Evolutionary conservation across 2,329 filamentous ascomycete species (phyloP).

Genomic region (Metarhizium brunneum): DNA sequence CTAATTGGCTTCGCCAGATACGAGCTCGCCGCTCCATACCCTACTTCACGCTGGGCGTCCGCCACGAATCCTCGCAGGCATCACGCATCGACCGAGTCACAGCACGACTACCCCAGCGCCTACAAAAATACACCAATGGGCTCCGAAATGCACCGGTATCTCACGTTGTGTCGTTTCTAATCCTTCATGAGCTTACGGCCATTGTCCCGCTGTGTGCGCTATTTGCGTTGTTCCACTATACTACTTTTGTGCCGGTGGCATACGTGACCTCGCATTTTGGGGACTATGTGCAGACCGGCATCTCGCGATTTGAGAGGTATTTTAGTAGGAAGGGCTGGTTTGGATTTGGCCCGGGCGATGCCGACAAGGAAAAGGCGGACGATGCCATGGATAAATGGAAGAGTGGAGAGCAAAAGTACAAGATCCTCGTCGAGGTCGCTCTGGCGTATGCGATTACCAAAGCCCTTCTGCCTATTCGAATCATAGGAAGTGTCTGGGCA

Average conservation of each 20-base stretch:
- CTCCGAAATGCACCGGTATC: constrained; percentile 71
- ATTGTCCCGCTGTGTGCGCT: constrained; percentile 70
- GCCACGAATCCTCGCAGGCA: constrained; percentile 17
- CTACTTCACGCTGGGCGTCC: constrained; percentile 8
- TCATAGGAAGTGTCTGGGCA: constrained; percentile 73
- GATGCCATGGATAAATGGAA: constrained; percentile 27
- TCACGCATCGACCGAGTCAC: constrained; percentile 37
- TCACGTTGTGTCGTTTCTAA: constrained; percentile 75
- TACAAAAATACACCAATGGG: constrained; percentile 59
- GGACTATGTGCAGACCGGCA: constrained; percentile 47
- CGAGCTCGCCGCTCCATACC: constrained; percentile 6
- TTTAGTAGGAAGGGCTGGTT: constrained; percentile 78
- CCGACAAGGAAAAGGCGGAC: constrained; percentile 9
- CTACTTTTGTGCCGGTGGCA: constrained; percentile 57
- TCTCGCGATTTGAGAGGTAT: constrained; percentile 68
- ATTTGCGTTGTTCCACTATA: constrained; percentile 71
- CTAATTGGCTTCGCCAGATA: constrained; percentile 14
- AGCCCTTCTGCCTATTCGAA: constrained; percentile 65
- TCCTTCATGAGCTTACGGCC: constrained; percentile 89
- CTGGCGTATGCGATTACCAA: constrained; percentile 91
- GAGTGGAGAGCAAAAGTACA: constrained; percentile 37
- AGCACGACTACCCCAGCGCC: constrained; percentile 50
- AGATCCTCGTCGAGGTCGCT: constrained; percentile 60
- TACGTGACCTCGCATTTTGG: constrained; percentile 43
- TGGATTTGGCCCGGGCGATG: constrained; percentile 37